Base-by-base conservation (phyloP, 2,329 filamentous ascomycete genomes). In the Chrysosporium keratinophilum region DNA sequence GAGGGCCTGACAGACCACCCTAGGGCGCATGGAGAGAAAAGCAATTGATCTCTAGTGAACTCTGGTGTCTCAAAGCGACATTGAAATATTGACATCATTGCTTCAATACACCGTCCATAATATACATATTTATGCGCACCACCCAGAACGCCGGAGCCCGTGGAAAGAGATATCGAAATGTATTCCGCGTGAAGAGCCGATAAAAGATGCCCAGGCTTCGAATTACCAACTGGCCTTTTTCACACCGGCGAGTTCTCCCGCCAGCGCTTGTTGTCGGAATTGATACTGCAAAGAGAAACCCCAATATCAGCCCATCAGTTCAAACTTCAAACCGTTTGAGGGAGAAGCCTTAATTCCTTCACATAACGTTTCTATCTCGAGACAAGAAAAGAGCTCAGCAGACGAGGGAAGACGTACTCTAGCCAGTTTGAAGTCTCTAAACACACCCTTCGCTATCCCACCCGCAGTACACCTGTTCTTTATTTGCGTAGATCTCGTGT, bases 151-250 rank as follows among this genome's bases (percentile, higher is more conserved):
- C 45, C 44, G 12, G 35, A 45, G 6, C 14, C 19, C 37, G 15
- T 14, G 23, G 23, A 7, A 28, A 28, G 7, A 28, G 7, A 28
- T 28, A 3, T 28, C 23, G 7, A 28, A 28, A 4, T 3, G 7
- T n/a, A 9, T n/a, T 41, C n/a, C 7, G 11, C 7, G 19, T 17
- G n/a, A 9, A 15, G 39, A 41, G 10, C 15, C 3, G n/a, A 6
- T 7, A 20, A 37, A 37, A 15, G 23, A 15, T 23, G 5, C 40
- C 9, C 17, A 19, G 10, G 11, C 9, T 46, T 3, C 14, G n/a
- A 44, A 55, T 62, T 87, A 98, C 93, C 93, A 98, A 72, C 87
- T 94, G 48, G 93, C 93, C 77, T 95, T 95, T 78, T 84, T 88
- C 53, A 98, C 93, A 63, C 93, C 93, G 0, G 93, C 91, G 51